Conservation (phyloP, 164 flowering plant species). For the Macadamia tetraphylla region DNA sequence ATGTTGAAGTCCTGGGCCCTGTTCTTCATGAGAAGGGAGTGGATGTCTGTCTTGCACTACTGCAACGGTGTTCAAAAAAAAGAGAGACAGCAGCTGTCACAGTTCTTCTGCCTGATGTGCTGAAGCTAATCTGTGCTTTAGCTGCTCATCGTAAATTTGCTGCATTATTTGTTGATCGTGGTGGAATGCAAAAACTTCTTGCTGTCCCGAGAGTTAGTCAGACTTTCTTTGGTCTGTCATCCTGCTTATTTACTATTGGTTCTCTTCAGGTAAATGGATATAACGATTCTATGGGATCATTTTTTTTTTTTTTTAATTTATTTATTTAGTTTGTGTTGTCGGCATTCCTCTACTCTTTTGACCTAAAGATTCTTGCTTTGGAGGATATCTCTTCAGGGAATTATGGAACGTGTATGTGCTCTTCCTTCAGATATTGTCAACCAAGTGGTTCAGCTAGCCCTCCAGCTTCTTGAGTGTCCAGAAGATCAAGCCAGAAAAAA, state of each 20-base stretch:
- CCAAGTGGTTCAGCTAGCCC: constrained; percentile 82
- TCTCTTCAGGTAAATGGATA: constrained; percentile 75
- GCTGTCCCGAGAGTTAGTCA: constrained; percentile 64
- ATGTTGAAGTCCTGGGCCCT: constrained; percentile 96
- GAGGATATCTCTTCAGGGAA: constrained; percentile 45
- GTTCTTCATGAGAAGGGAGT: constrained; percentile 96
- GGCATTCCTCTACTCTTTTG: background rate
- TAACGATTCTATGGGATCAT: too few species aligned
- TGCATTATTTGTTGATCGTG: constrained; percentile 91
- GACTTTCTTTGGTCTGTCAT: constrained; percentile 85
- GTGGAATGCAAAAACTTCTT: constrained; percentile 90
- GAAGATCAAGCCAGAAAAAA: constrained; percentile 91
- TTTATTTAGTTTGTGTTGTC: too few species aligned
- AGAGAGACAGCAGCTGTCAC: constrained; percentile 38
- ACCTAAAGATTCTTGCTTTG: constrained; percentile 4
- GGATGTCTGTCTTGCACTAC: constrained; percentile 80
- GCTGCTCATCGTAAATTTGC: constrained; percentile 96
- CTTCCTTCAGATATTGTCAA: constrained; percentile 77
- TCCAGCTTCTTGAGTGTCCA: constrained; percentile 81
- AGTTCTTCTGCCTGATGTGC: constrained; percentile 63
- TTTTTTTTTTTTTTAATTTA: background rate
- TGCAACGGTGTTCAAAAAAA: constrained; percentile 47
- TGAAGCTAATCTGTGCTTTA: constrained; percentile 86
- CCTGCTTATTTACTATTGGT: constrained; percentile 88
- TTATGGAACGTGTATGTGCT: constrained; percentile 97